Base-by-base conservation (phyloP, 1,284 basidiomycete species). In the Irpex lacteus region DNA sequence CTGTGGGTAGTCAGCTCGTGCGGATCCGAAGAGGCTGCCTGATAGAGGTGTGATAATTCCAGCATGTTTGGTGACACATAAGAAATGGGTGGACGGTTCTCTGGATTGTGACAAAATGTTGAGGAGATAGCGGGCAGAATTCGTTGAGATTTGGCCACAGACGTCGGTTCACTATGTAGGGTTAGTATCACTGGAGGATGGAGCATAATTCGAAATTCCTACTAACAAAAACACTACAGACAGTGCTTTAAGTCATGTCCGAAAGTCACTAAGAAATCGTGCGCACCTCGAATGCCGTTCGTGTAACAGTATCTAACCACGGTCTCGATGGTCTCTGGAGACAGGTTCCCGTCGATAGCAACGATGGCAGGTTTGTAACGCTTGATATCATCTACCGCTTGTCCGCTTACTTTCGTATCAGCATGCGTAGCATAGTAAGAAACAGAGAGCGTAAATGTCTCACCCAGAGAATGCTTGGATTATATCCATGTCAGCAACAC, bases 401-500 rank as follows among this genome's bases (percentile, higher is more conserved):
- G 36, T 37, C 9, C 18, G 44, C 54, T 56, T 19, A 18, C 1
- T 15, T 21, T 90, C 70, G 76, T 72, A 19, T 82, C 73, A 18
- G 75, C n/a, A 11, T 56, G 11, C 26, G 26, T 56, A 21, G 4
- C 8, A 7, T 15, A 2, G 21, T 34, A 7, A 18, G 2, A 2
- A 56, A 36, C 8, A 56, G 26, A 34, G 26, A 52, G 50, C 4
- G 4, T 11, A 44, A 18, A 53, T 9, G 9, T 53, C 50, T 56
- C 9, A 44, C 54, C 54, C 54, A 18, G 79, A 73, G 53, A 94
- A 72, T 1, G 76, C 72, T 60, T 86, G 79, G 6, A 88, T 85
- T 50, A 95, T 89, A 49, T 81, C 85, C 93, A 98, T 98, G 74
- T 98, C 96, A 4, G 96, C 95, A 4, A 98, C 87, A 5, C 98